Evolutionary conservation across 306 rosid species (phyloP).

Genomic region (Arachis stenosperma): DNA sequence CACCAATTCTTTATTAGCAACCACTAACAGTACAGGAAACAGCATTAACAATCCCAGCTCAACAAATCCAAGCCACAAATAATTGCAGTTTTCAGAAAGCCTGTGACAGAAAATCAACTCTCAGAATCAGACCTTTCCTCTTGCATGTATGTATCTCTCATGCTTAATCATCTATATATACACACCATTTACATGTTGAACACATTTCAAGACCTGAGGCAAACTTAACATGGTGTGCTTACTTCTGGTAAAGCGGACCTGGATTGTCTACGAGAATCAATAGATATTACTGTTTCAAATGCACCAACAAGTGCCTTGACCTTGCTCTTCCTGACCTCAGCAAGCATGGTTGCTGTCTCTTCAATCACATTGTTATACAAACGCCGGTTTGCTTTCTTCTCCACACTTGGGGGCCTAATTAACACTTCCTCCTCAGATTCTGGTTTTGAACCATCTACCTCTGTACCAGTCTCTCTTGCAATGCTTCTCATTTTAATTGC

Average conservation of each 20-base stretch:
- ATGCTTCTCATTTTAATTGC: constrained; percentile 45
- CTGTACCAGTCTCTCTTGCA: constrained; percentile 42
- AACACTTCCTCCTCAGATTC: constrained; percentile 63
- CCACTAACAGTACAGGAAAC: constrained; percentile 36
- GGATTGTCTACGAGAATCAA: constrained; percentile 56
- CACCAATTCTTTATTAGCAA: constrained; percentile 36
- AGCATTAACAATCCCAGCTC: constrained; percentile 34
- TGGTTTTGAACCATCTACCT: constrained; percentile 38
- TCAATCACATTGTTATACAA: constrained; percentile 86
- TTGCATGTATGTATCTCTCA: background rate
- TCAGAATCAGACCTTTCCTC: constrained; percentile 23
- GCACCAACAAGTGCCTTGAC: constrained; percentile 94
- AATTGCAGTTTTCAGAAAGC: constrained; percentile 33
- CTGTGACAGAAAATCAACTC: constrained; percentile 29
- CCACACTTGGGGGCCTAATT: constrained; percentile 63
- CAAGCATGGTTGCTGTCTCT: constrained; percentile 93
- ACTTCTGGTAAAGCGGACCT: constrained; percentile 38
- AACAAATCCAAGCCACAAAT: constrained; percentile 43
- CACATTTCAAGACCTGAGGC: constrained; percentile 16
- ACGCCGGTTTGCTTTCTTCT: constrained; percentile 54
- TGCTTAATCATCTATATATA: constrained; percentile 37
- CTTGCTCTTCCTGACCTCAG: constrained; percentile 73
- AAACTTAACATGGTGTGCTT: constrained; percentile 44
- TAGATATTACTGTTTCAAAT: constrained; percentile 89
- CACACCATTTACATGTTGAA: constrained; percentile 32